Evolutionary conservation across 768 basidiomycete species (phyloP).

Genomic region (Peribolospora baueri): DNA sequence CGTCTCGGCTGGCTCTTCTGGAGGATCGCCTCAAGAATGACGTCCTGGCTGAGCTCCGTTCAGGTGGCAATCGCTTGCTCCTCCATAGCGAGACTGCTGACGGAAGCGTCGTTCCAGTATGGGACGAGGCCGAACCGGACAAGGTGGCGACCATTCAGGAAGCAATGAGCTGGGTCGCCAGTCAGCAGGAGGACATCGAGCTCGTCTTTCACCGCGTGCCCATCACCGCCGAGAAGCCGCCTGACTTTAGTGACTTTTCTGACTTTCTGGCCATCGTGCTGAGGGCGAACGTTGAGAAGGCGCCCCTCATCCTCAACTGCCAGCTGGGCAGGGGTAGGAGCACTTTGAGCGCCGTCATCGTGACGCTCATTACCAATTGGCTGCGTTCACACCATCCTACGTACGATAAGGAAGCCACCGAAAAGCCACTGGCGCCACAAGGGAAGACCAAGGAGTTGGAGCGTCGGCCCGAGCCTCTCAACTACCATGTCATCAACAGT

Average conservation of each 20-base stretch:
- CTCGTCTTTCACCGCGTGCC: constrained; percentile 66
- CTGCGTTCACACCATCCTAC: constrained; percentile 17
- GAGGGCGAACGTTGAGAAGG: constrained; percentile 37
- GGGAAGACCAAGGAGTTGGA: constrained; percentile 24
- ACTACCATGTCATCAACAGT: constrained; percentile 74
- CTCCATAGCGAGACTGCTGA: constrained; percentile 72
- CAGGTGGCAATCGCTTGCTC: constrained; percentile 61
- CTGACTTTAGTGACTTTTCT: constrained; percentile 18
- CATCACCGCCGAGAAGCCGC: constrained; percentile 57
- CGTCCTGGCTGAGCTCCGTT: constrained; percentile 52
- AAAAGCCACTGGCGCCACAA: constrained; percentile 7
- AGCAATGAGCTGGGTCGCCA: constrained; percentile 30
- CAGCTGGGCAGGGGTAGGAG: constrained; percentile 83
- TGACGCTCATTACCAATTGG: constrained; percentile 69
- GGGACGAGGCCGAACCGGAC: constrained; percentile 58
- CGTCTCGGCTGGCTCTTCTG: constrained; percentile 60
- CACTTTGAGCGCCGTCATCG: constrained; percentile 66
- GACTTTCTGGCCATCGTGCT: constrained; percentile 48
- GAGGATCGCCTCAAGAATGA: constrained; percentile 78
- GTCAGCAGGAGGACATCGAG: constrained; percentile 13
- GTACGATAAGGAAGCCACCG: not conserved
- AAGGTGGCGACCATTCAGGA: constrained; percentile 66
- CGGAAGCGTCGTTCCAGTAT: constrained; percentile 71
- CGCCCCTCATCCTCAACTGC: constrained; percentile 75
- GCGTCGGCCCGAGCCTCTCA: too few species aligned